These are phyloP conservation scores for Symbiodinium natans DNA, from an alignment of 73 alveolate genomes.

Conservation along the genomic window DNA sequence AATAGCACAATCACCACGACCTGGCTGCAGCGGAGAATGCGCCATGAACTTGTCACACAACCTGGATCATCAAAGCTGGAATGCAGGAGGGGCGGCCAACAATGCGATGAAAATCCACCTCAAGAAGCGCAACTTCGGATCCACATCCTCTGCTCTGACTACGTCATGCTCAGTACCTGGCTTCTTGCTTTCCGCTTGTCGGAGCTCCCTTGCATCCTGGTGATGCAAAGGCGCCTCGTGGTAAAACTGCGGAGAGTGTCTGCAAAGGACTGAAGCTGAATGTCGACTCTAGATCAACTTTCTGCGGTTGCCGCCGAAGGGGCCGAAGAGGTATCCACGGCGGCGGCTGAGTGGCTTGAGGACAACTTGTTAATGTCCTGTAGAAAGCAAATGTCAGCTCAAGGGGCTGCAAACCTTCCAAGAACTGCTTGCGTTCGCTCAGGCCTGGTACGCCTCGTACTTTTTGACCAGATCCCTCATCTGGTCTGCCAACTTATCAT, in stretches of 20 bases:
- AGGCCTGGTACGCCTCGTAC: slow-evolving; percentile 69
- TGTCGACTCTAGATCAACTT: not conserved
- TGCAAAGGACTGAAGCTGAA: not conserved
- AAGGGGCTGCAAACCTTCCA: not conserved
- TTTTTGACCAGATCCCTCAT: slow-evolving; percentile 78
- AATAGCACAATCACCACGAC: not conserved
- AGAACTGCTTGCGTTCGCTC: no score
- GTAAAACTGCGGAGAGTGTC: not conserved
- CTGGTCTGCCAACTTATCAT: slow-evolving; percentile 53
- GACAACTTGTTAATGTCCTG: slow-evolving; percentile 9
- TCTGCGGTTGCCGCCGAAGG: not conserved
- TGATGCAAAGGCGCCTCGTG: slow-evolving; percentile 34
- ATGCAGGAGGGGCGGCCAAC: not conserved
- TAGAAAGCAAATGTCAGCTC: not conserved
- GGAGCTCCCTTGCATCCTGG: slow-evolving; percentile 40
- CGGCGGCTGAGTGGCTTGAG: not conserved
- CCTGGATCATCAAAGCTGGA: not conserved
- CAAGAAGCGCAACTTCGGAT: no score
- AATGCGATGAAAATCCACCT: not conserved
- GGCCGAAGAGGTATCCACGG: not conserved
- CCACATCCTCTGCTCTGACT: no score
- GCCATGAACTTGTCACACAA: not conserved
- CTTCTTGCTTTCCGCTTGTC: slow-evolving; percentile 39
- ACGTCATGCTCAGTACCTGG: not conserved
- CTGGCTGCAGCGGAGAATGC: not conserved